These are phyloP conservation scores for Verticillium albo-atrum DNA, from an alignment of 2,329 filamentous ascomycete genomes.

Conservation along the genomic window DNA sequence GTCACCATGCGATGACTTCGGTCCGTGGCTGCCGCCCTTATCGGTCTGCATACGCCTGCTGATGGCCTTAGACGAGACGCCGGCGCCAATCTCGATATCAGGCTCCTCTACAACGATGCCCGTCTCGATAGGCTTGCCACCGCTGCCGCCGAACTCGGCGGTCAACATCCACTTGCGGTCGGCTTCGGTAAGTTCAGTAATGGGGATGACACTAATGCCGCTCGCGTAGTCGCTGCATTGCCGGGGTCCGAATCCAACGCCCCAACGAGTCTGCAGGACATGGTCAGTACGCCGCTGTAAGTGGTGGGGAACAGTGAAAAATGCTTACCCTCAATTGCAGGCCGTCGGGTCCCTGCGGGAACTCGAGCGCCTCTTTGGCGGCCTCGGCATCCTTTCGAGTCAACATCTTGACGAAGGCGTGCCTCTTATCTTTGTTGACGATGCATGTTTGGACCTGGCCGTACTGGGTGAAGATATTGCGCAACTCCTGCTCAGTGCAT, in stretches of 20 bases:
- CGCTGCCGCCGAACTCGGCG: conserved; percentile 89
- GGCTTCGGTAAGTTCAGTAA: conserved; percentile 87
- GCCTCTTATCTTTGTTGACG: conserved; percentile 95
- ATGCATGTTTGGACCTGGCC: conserved; percentile 95
- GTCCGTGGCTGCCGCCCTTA: conserved; percentile 59
- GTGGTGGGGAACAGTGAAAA: conserved; percentile 2
- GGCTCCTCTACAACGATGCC: conserved; percentile 94
- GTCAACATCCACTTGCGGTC: conserved; percentile 97
- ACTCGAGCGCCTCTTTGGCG: conserved; percentile 84
- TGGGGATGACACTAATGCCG: conserved; percentile 89
- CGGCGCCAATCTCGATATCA: conserved; percentile 96
- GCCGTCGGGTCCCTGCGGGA: conserved; percentile 62
- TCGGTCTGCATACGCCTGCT: conserved; percentile 67
- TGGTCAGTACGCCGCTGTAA: conserved; percentile 1
- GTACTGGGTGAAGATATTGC: conserved; percentile 73
- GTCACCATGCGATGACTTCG: conserved; percentile 53
- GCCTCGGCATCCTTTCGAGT: conserved; percentile 77
- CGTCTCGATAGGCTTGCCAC: conserved; percentile 72
- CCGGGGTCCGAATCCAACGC: conserved; percentile 91
- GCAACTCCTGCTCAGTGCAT: conserved; percentile 75
- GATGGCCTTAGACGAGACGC: conserved; percentile 89
- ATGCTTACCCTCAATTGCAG: conserved; percentile 65
- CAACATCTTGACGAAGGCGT: conserved; percentile 99
- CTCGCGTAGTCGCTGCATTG: conserved; percentile 96
- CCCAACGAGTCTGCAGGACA: conserved; percentile 75